A percentile compares a stretch with the other conserved stretches of the same genome.
These are phyloP conservation scores for Quercus robur DNA, from an alignment of 306 rosid species.

Conservation along the genomic window DNA sequence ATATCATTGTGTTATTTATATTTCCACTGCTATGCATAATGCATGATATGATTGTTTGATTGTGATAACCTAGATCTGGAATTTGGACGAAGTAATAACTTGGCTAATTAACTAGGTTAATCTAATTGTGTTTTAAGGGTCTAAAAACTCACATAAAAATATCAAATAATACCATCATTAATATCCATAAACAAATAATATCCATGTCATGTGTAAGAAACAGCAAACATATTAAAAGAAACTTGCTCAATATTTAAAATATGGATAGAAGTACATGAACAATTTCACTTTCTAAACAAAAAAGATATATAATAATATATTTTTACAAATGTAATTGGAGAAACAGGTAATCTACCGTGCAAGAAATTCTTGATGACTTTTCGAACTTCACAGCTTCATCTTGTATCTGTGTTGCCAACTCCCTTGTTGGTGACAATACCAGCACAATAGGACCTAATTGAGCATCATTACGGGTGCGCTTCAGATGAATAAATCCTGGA, in stretches of 20 bases:
- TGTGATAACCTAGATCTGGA: no score
- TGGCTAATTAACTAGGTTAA: no score
- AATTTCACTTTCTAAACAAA: not conserved
- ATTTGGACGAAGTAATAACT: no score
- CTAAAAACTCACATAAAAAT: not conserved
- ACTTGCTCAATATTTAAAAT: not conserved
- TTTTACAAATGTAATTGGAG: not conserved
- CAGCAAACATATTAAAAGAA: not conserved
- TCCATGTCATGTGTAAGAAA: not conserved
- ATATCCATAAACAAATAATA: not conserved
- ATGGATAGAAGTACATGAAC: not conserved
- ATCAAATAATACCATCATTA: constrained; percentile 65
- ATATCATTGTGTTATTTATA: no score
- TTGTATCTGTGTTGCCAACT: constrained; percentile 93
- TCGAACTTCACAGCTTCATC: constrained; percentile 96
- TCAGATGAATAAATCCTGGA: constrained; percentile 85
- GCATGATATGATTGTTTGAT: no score
- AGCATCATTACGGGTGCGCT: constrained; percentile 62
- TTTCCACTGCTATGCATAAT: no score
- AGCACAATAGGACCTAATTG: constrained; percentile 75
- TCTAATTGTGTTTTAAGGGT: no score
- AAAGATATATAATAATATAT: not conserved
- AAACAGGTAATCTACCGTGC: constrained; percentile 51
- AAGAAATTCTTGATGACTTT: constrained; percentile 76
- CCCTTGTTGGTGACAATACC: constrained; percentile 96